Evolutionary conservation across 2,329 filamentous ascomycete genomes (phyloP).

Genomic region (Aureobasidium sp.): DNA sequence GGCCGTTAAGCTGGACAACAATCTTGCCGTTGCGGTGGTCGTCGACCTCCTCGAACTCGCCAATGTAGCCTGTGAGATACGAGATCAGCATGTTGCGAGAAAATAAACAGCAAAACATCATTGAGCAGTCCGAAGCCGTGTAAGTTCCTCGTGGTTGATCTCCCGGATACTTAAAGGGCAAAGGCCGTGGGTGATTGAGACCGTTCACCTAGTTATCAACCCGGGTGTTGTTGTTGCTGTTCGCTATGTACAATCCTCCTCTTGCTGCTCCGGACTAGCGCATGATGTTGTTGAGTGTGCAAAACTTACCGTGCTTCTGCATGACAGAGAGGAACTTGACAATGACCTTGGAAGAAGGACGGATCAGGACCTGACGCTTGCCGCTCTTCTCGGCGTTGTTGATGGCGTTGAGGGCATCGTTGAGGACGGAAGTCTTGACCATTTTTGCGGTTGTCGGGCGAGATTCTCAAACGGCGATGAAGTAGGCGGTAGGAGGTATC

Average conservation of each 20-base stretch:
- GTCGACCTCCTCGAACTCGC: slow-evolving; percentile 98
- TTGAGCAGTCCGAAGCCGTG: slow-evolving; percentile 72
- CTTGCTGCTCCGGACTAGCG: slow-evolving; percentile 9
- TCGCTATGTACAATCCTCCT: slow-evolving; percentile 19
- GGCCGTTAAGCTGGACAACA: slow-evolving; percentile 98
- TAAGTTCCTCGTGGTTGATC: slow-evolving; percentile 81
- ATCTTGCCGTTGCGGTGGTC: slow-evolving; percentile 99
- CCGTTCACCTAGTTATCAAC: slow-evolving; percentile 99
- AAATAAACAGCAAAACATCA: slow-evolving; percentile 90
- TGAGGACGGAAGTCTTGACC: slow-evolving; percentile 98
- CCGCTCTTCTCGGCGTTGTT: slow-evolving; percentile 99
- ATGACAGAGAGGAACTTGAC: slow-evolving; percentile 98
- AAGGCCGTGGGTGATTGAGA: slow-evolving; percentile 74
- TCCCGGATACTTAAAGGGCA: slow-evolving; percentile 99
- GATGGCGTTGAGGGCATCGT: slow-evolving; percentile 80
- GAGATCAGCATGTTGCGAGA: slow-evolving; percentile 74
- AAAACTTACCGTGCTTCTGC: slow-evolving; percentile 90
- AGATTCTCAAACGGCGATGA: slow-evolving; percentile 70
- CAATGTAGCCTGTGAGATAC: slow-evolving; percentile 73
- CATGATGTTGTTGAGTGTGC: slow-evolving; percentile 24
- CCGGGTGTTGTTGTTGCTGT: slow-evolving; percentile 55
- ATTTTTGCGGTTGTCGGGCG: slow-evolving; percentile 65
- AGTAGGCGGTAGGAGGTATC: slow-evolving; percentile 51
- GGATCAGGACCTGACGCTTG: slow-evolving; percentile 98
- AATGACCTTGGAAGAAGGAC: slow-evolving; percentile 98